These are phyloP conservation scores for Ashbya aceris DNA, from an alignment of 1,139 yeast species.

Conservation along the genomic window DNA sequence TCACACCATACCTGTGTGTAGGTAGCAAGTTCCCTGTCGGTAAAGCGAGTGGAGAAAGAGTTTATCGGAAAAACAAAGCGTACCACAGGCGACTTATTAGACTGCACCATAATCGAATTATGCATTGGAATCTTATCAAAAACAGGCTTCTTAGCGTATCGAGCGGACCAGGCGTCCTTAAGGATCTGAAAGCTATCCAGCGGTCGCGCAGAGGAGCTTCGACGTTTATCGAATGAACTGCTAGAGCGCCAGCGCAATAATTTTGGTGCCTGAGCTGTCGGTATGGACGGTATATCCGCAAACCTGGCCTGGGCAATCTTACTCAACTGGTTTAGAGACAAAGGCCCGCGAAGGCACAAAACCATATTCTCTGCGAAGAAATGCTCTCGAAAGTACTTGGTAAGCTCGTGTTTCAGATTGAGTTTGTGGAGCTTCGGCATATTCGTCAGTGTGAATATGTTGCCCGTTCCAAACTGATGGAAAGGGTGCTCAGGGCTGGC, in stretches of 20 bases:
- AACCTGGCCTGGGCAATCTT: conserved; percentile 42
- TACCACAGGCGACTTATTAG: conserved; percentile 24
- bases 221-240: too few species aligned
- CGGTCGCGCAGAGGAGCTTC: not conserved
- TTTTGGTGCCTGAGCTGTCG: not conserved
- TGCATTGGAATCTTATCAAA: conserved; percentile 14
- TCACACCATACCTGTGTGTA: conserved; percentile 44
- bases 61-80: conserved; percentile 36
- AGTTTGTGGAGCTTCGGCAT: conserved; percentile 38
- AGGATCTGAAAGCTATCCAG: conserved; percentile 11
- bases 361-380: conserved; percentile 47
- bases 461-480: conserved; percentile 67
- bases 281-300: conserved; percentile 21
- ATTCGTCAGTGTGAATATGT: conserved; percentile 47
- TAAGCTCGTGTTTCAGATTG: conserved; percentile 46
- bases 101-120: conserved; percentile 27
- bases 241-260: not conserved
- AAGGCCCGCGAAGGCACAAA: conserved; percentile 53
- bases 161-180: conserved; percentile 15
- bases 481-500: conserved; percentile 47
- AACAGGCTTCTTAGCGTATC: conserved; percentile 12
- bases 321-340: conserved; percentile 47
- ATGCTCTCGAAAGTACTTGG: conserved; percentile 41
- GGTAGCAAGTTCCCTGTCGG: conserved; percentile 16
- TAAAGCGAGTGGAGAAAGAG: conserved; percentile 10